Conservation (phyloP, 257 asterid species). For the Verbascum thapsus region DNA sequence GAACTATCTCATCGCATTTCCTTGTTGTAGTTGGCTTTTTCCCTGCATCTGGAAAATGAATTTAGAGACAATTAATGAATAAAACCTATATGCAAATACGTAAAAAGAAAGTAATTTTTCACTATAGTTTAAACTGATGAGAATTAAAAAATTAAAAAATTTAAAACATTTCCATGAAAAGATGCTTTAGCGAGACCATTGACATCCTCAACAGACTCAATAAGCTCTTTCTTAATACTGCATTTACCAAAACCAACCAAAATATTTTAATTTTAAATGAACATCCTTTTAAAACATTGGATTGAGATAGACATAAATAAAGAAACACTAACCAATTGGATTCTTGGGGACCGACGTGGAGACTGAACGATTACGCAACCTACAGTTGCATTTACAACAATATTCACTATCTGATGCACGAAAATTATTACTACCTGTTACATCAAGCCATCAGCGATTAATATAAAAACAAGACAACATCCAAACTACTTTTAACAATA, state of each 20-base stretch:
- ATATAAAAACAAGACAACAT: too few species aligned
- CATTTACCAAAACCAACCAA: too few species aligned
- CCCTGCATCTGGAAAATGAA: slow-evolving; percentile 30
- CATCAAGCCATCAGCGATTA: too few species aligned
- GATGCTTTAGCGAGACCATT: slow-evolving; percentile 1
- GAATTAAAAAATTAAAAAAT: slow-evolving; percentile 14
- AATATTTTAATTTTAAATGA: slow-evolving; percentile 10
- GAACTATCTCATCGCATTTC: slow-evolving; percentile 6
- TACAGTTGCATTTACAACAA: slow-evolving; percentile 20
- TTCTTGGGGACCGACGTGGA: slow-evolving; percentile 14
- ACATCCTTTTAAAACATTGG: too few species aligned
- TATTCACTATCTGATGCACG: slow-evolving; percentile 11
- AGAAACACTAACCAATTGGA: slow-evolving; percentile 31
- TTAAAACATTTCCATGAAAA: slow-evolving; percentile 1
- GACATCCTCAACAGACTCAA: too few species aligned
- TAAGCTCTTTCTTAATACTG: too few species aligned
- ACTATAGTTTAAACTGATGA: neutral
- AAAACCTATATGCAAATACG: slow-evolving; percentile 5
- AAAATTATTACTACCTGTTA: too few species aligned
- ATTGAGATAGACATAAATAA: neutral
- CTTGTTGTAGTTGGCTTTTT: slow-evolving; percentile 10
- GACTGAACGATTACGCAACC: slow-evolving; percentile 9
- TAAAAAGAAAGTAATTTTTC: neutral
- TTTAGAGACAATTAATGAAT: slow-evolving; percentile 23
- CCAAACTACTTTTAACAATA: too few species aligned